Base-by-base conservation (phyloP, 1,139 yeast species). In the Geotrichum fermentans region DNA sequence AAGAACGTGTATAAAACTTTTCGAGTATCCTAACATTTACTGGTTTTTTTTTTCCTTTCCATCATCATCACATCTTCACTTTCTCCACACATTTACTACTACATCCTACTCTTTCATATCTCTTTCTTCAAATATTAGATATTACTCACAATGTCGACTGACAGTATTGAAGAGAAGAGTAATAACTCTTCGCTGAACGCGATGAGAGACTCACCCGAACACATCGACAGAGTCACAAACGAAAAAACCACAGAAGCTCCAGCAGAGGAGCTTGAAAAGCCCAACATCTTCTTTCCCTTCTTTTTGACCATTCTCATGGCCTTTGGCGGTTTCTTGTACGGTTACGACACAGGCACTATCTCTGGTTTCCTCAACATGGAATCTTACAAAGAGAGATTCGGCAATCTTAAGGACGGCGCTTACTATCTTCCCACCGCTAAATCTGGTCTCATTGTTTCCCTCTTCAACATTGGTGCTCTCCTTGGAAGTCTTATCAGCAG, bases 331-430 rank as follows among this genome's bases (percentile, higher is more conserved):
- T 62, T 78, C 51, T 69, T 78, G 50, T 78, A 65, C 59, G 83
- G 83, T 56, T 79, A 75, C 62, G 83, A 79, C 60, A 77, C 82
- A 3, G 82, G 82, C 59, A 74, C 79, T 52, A 78, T 78, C 55
- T 71, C 78, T 22, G 95, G 95, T 61, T 80, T 84, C 59, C 75
- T 83, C 62, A 82, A 81, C 60, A 82, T 83, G 86, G 68, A 77
- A 3, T 80, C 79, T 58, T 87, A 82, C 63, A 70, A 67, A 48
- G 61, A 65, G 36, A 71, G 78, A 56, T 84, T 82, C 56, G 80
- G 80, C 33, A 50, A 50, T 30, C 38, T 34, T 17, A 52, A 57
- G 17, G 56, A 49, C 10, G 62, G 64, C 20, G 52, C 46, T n/a
- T 55, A 55, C 47, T 56, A 56, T 45, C 68, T 74, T 50, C 64